Evolutionary conservation across 345 rosid species (phyloP).

Genomic region (Populus simonii): DNA sequence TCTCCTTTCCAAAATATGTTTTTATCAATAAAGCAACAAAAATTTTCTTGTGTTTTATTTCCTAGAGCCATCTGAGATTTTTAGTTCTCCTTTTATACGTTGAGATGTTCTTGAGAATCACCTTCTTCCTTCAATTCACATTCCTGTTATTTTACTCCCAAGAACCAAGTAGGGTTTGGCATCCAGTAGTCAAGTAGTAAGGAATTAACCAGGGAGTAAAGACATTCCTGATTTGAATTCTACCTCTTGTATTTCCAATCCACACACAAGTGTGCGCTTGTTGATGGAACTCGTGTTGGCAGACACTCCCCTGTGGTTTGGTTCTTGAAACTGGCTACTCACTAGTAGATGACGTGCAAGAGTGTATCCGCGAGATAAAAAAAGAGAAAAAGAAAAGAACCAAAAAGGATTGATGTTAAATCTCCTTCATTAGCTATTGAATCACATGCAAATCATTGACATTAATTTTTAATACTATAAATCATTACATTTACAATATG

Average conservation of each 20-base stretch:
- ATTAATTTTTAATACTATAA: not conserved
- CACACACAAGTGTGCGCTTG: no score
- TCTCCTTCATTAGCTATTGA: not conserved
- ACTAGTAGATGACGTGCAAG: no score
- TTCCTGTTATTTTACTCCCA: not conserved
- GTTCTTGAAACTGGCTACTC: no score
- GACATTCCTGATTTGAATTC: no score
- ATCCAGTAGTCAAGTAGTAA: no score
- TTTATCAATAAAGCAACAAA: not conserved
- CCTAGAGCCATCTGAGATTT: not conserved
- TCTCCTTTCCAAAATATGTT: not conserved
- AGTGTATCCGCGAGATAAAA: no score
- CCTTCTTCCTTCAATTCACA: not conserved
- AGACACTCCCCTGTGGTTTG: no score
- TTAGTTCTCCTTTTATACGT: not conserved
- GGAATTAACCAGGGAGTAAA: no score
- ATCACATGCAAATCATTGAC: not conserved
- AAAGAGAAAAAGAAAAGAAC: no score
- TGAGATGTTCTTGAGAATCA: not conserved
- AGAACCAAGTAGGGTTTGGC: no score
- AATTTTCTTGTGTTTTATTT: not conserved
- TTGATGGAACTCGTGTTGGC: no score
- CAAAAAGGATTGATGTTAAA: not conserved
- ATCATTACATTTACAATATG: not conserved
- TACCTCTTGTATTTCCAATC: no score